Conservation (phyloP, 2,329 filamentous ascomycete genomes). For the Aspergillus ochraceus region DNA sequence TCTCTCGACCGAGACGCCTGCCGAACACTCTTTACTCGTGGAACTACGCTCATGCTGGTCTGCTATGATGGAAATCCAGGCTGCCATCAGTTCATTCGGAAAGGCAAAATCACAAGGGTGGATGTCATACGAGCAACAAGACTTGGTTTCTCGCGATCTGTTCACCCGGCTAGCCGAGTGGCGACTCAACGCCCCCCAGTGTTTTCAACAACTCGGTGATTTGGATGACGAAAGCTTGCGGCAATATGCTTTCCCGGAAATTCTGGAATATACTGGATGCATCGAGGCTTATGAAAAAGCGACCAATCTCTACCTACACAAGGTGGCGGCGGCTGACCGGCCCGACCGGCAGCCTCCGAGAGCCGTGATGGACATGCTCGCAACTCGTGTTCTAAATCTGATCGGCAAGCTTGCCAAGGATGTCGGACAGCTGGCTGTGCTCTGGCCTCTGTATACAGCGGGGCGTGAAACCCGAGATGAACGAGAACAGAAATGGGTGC, state of each 20-base stretch:
- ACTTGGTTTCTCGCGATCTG: slow-evolving; percentile 30
- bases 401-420: slow-evolving; percentile 33
- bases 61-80: slow-evolving; percentile 36
- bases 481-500: slow-evolving; percentile 30
- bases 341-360: slow-evolving; percentile 26
- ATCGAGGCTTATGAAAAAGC: slow-evolving; percentile 40
- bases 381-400: slow-evolving; percentile 30
- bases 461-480: slow-evolving; percentile 32
- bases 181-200: slow-evolving; percentile 30
- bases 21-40: slow-evolving; percentile 24
- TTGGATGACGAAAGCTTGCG: slow-evolving; percentile 30
- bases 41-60: slow-evolving; percentile 34
- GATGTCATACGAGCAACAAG: slow-evolving; percentile 31
- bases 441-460: slow-evolving; percentile 38
- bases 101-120: slow-evolving; percentile 30
- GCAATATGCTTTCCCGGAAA: slow-evolving; percentile 29
- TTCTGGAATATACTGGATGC: slow-evolving; percentile 37
- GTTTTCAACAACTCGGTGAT: slow-evolving; percentile 26
- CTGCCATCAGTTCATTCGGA: slow-evolving; percentile 33
- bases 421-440: slow-evolving; percentile 33
- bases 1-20: slow-evolving; percentile 20
- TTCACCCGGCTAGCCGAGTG: slow-evolving; percentile 29
- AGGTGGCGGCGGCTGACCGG: slow-evolving; percentile 32
- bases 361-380: slow-evolving; percentile 28
- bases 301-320: slow-evolving; percentile 35